Percentiles rank a stretch among this genome's conserved stretches.
phyloP scores from a whole-genome alignment of 2,329 filamentous ascomycete species.

The Coleophoma crateriformis region DNA sequence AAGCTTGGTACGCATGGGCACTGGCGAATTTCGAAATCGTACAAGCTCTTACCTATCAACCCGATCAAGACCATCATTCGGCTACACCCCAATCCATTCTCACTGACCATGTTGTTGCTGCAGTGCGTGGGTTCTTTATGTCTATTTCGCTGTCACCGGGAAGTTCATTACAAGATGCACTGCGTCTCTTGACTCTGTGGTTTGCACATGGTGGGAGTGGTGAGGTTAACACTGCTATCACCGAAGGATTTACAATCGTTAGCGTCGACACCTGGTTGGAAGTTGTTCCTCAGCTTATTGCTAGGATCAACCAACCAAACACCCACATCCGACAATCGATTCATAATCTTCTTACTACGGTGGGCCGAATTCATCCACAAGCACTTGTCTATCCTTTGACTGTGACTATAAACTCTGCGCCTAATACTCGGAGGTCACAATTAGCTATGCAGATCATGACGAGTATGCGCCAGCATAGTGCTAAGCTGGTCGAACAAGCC shows the following conservation, averaged over 20 bases:
- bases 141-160: slow-evolving; percentile 89
- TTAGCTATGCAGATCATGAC: slow-evolving; percentile 95
- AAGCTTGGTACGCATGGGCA: slow-evolving; percentile 99
- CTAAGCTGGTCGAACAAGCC: slow-evolving; percentile 87
- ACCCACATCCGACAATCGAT: slow-evolving; percentile 82
- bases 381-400: slow-evolving; percentile 95
- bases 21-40: slow-evolving; percentile 98
- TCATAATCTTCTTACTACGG: slow-evolving; percentile 85
- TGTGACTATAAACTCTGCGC: slow-evolving; percentile 94
- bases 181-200: slow-evolving; percentile 90
- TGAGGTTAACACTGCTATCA: slow-evolving; percentile 84
- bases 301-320: slow-evolving; percentile 95
- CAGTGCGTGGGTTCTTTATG: slow-evolving; percentile 93
- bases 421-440: slow-evolving; percentile 75
- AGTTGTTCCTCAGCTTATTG: slow-evolving; percentile 95
- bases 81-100: slow-evolving; percentile 61
- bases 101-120: slow-evolving; percentile 85
- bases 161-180: slow-evolving; percentile 91
- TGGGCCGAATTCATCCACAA: slow-evolving; percentile 91
- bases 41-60: slow-evolving; percentile 54
- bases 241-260: slow-evolving; percentile 84
- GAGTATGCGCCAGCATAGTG: slow-evolving; percentile 92
- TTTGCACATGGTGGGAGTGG: slow-evolving; percentile 85
- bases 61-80: slow-evolving; percentile 16
- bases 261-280: slow-evolving; percentile 98